Evolutionary conservation across 257 asterid genomes (phyloP), one percentile per base, ranked within the genome.

Genomic region (Lantana camara): DNA sequence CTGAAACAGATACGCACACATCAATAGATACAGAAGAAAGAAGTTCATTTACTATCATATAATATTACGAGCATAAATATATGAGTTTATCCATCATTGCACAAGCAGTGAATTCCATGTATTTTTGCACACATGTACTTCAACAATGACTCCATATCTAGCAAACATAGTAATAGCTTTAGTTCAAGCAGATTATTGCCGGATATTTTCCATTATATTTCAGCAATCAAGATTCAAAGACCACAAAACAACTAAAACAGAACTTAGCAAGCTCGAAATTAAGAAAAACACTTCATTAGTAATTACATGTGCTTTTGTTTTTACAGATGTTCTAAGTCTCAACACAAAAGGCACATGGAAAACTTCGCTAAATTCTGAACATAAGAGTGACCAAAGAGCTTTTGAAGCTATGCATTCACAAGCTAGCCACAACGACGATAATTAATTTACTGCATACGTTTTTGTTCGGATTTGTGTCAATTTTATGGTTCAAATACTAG

Each of bases 1-100:
- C 99, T 93, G 89, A 59, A 77, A 77, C 44, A 75, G 73, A 63
- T 57, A 64, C 6, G 51, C 4, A 40, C 19, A 65, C 7, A 73
- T 70, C 54, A 60, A 69, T 34, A 21, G 32, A 58, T 19, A 29
- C 30, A 63, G 52, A 57, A 49, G 47, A 52, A 60, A 8, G 63
- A 67, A 51, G 17, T 24, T 29, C 63, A 20, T 12, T 58, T 46
- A 57, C 32, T 38, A 59, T 6, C 60, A 60, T 62, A 32, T 41
- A 60, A 29, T 55, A 44, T 57, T 47, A 71, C 59, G 37, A 69
- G 53, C 44, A 68, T 49, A 63, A n/a, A n/a, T n/a, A n/a, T n/a
- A n/a, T n/a, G n/a, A n/a, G n/a, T n/a, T n/a, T n/a, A n/a, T n/a
- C n/a, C n/a, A n/a, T n/a, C n/a, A n/a, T n/a, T n/a, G n/a, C n/a